phyloP scores from a whole-genome alignment of 176 grass and related monocot genomes.

The Miscanthus lutarioriparius region DNA sequence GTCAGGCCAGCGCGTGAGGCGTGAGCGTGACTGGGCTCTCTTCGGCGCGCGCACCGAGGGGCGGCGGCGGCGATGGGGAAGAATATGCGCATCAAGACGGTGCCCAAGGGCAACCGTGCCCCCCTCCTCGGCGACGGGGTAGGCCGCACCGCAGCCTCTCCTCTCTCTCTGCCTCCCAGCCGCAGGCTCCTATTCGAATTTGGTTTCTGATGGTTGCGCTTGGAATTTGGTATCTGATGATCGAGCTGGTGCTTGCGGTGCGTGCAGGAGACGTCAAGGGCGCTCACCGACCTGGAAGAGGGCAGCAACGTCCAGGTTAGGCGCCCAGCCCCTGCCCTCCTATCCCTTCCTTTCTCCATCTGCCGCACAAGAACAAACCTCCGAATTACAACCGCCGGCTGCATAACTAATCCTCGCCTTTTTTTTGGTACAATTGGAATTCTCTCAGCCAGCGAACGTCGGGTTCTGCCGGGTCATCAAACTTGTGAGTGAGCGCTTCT shows the following conservation, averaged over 20 bases:
- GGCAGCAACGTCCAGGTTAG: slow-evolving; percentile 77
- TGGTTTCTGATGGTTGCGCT: not conserved
- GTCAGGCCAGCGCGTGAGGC: not conserved
- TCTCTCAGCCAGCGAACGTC: slow-evolving; percentile 69
- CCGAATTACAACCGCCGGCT: too few relatives aligned
- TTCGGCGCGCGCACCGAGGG: not conserved
- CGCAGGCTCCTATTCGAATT: not conserved
- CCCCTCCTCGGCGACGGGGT: slow-evolving; percentile 65
- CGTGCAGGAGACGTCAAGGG: slow-evolving; percentile 60
- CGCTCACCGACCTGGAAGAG: slow-evolving; percentile 74
- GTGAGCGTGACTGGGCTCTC: not conserved
- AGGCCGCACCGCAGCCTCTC: not conserved
- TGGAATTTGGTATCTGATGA: slow-evolving; percentile 5
- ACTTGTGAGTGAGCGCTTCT: slow-evolving; percentile 59
- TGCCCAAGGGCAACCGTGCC: slow-evolving; percentile 26
- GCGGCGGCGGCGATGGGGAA: slow-evolving; percentile 43
- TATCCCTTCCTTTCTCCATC: not conserved
- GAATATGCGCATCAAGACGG: slow-evolving; percentile 57
- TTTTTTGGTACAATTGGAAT: not conserved
- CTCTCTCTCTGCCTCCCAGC: not conserved
- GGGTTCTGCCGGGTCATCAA: slow-evolving; percentile 80
- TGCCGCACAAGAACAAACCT: not conserved
- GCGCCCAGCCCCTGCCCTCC: not conserved
- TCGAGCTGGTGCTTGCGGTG: not conserved
- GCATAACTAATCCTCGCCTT: not conserved